Evolutionary conservation across 83 land plant species (phyloP), one percentile per base, ranked within the genome.

Genomic region (Picea abies): DNA sequence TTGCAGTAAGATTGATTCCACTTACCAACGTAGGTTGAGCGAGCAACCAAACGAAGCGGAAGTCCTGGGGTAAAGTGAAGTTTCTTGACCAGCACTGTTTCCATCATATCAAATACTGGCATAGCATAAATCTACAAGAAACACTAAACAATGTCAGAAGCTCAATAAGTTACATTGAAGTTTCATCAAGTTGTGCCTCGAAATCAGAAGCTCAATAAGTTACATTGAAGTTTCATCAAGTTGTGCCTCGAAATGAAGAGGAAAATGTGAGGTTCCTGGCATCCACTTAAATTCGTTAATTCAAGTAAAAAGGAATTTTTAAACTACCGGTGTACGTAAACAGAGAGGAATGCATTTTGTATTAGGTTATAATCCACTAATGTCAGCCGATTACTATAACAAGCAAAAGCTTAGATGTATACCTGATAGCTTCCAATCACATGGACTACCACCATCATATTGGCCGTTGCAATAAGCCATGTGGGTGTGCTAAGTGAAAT

Each of bases 401-500:
- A 9, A 66, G 69, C 69, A 22, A 66, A 86, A 96, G 22, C 93
- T 85, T 92, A 95, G 99, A 19, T 44, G 7, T 83, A 4, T 47
- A 84, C 86, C 85, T 37, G 39, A 37, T 37, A 37, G 0, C 39
- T 37, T 37, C 0, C 39, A 4, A 37, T 37, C 0, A 37, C 39
- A 37, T 37, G 99, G 63, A 96, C 68, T 39, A 96, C 95, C 60
- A 94, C 99, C 89, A 96, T 91, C 73, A 94, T 41, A 88, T 93
- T 94, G 14, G 94, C 96, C 41, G 76, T 82, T 3, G 94, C 97
- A 83, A 96, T 92, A 62, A 96, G 90, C 99, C 99, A 96, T 0
- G 10, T 35, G 0, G 99, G 99, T 32, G 82, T 89, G 26, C 82
- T 80, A 3, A 93, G 80, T 5, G 89, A 52, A 25, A 92, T 78